phyloP scores from a whole-genome alignment of 2,329 filamentous ascomycete species.

The Fusarium sp. region DNA sequence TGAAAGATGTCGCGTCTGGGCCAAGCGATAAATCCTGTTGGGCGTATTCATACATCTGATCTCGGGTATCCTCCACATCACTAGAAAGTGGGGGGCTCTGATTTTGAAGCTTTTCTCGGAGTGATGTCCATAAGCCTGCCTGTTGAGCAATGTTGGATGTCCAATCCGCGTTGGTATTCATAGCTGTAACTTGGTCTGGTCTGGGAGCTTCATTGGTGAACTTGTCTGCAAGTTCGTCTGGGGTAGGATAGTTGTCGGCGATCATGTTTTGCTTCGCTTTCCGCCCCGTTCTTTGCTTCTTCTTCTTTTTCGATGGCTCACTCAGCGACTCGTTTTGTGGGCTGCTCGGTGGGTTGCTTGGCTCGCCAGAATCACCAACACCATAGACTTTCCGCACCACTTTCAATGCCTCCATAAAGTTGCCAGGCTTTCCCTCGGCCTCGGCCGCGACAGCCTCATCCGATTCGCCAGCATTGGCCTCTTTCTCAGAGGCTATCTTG shows the following conservation, averaged over 20 bases:
- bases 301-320: neutral
- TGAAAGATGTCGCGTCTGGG: neutral
- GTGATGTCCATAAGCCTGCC: constrained; percentile 45
- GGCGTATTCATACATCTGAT: neutral
- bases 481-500: neutral
- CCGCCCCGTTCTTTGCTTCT: neutral
- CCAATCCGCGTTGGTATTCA: neutral
- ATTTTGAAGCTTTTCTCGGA: constrained; percentile 44
- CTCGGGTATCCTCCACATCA: neutral
- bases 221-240: neutral
- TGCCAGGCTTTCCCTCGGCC: constrained; percentile 4
- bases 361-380: constrained; percentile 15
- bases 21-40: neutral
- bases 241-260: neutral
- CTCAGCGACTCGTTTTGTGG: neutral
- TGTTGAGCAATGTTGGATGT: neutral
- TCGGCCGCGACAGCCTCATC: neutral
- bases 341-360: neutral
- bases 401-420: constrained; percentile 38
- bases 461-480: neutral
- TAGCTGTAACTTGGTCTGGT: neutral
- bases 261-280: neutral
- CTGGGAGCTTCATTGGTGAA: neutral
- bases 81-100: neutral
- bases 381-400: constrained; percentile 44